Conservation (phyloP, 768 basidiomycete species). For the Thelephora ganbajun region DNA sequence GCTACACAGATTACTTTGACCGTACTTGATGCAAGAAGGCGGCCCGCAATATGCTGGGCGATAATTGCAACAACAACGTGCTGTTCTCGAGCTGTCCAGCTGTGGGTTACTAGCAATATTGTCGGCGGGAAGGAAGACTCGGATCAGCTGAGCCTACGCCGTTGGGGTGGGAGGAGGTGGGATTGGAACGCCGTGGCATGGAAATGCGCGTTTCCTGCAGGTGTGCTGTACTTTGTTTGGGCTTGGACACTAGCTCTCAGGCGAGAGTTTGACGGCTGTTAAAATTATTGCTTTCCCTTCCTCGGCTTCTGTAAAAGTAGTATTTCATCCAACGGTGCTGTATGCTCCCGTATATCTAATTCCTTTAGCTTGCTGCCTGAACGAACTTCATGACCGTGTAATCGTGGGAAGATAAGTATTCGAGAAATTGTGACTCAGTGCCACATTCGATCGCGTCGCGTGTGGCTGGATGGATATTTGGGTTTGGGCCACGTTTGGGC, state of each 20-base stretch:
- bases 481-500: no score
- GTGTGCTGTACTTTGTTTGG: conserved; percentile 65
- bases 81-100: conserved; percentile 69
- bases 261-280: conserved; percentile 20
- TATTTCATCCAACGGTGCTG: neutral
- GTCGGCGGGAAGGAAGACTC: conserved; percentile 6
- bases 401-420: no score
- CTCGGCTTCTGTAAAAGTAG: neutral
- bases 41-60: conserved; percentile 84
- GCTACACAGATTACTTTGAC: conserved; percentile 77
- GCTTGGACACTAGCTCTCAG: conserved; percentile 46
- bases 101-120: conserved; percentile 94
- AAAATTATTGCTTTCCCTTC: neutral
- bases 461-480: no score
- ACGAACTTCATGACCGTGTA: no score
- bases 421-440: no score
- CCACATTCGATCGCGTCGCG: no score
- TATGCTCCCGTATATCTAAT: no score
- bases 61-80: conserved; percentile 83
- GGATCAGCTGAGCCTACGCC: conserved; percentile 14
- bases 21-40: conserved; percentile 49
- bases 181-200: conserved; percentile 64
- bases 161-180: conserved; percentile 55
- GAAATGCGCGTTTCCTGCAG: conserved; percentile 63
- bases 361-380: no score